Evolutionary conservation across 345 rosid genomes (phyloP), one percentile per base, ranked within the genome.

Genomic region (Salix brachista): DNA sequence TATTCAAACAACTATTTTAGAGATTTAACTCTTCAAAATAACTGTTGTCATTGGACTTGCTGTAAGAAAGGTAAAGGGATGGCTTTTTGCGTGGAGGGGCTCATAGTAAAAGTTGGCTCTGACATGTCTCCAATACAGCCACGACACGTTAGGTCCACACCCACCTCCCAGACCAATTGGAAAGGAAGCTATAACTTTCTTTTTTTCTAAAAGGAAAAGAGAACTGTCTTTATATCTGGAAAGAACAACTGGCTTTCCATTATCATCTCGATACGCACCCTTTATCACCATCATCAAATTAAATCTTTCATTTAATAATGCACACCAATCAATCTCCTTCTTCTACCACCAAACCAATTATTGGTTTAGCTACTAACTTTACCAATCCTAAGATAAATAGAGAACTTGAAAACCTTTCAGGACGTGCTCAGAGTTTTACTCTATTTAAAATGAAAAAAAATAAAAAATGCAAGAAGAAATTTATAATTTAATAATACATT

Each of bases 241-340:
- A 19, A 30, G 86, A 54, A 93, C 97, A 23, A 91, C 97, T 8
- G 97, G 99, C 85, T 93, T 93, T 19, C 99, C 97, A 74, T 93
- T 90, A 74, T 93, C 97, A 80, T 95, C 96, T 28, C 97, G 94
- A 82, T 95, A 95, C 25, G 99, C 99, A 19, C 99, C 99, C 99
- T 93, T 75, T 30, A 36, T 42, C 61, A 46, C 21, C 52, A 23
- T 25, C 37, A 65, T 21, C 23, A 25, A n/a, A 64, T 11, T 39
- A 68, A n/a, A 19, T 19, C 36, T 70, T 70, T 30, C 32, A 32
- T 32, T 32, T 30, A 30, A 30, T 30, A 30, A 30, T 0, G 32
- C 32, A 30, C 32, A 30, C 32, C 32, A 3, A 30, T 30, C 32
- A 30, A 30, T 30, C 32, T 30, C 32, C 32, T 30, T 3, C 32